Percentiles rank a stretch among this genome's conserved stretches.
These are phyloP conservation scores for Hypomyces rosellus DNA, from an alignment of 2,329 filamentous ascomycete genomes.

Conservation along the genomic window DNA sequence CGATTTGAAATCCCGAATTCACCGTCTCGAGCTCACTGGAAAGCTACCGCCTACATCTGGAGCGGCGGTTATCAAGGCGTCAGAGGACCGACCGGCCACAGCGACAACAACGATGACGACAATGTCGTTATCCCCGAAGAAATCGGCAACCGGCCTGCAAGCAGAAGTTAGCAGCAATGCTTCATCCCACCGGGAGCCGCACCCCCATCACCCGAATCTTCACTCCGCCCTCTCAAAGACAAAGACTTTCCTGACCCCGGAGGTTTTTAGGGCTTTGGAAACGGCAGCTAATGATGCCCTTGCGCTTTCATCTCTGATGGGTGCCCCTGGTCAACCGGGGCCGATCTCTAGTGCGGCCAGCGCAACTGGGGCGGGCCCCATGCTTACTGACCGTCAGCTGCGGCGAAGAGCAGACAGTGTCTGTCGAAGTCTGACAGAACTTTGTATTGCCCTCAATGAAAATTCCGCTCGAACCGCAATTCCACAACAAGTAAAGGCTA, in stretches of 20 bases:
- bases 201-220: constrained; percentile 76
- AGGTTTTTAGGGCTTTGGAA: constrained; percentile 75
- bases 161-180: constrained; percentile 35
- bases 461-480: constrained; percentile 32
- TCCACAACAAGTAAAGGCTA: constrained; percentile 7
- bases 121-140: constrained; percentile 82
- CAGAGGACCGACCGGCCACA: constrained; percentile 78
- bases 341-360: constrained; percentile 63
- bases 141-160: constrained; percentile 29
- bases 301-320: constrained; percentile 70
- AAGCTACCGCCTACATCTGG: constrained; percentile 79
- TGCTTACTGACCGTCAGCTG: constrained; percentile 72
- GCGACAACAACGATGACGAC: constrained; percentile 89
- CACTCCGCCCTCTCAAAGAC: constrained; percentile 76
- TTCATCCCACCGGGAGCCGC: constrained; percentile 50
- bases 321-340: constrained; percentile 60
- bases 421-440: constrained; percentile 85
- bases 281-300: constrained; percentile 76
- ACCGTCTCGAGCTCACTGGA: constrained; percentile 81
- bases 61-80: constrained; percentile 66
- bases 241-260: constrained; percentile 59
- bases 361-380: constrained; percentile 47
- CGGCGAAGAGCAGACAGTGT: constrained; percentile 88
- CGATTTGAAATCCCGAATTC: constrained; percentile 88
- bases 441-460: constrained; percentile 78